Evolutionary conservation across 2,329 filamentous ascomycete genomes (phyloP).

Genomic region (Phaeosphaeriaceae sp.): DNA sequence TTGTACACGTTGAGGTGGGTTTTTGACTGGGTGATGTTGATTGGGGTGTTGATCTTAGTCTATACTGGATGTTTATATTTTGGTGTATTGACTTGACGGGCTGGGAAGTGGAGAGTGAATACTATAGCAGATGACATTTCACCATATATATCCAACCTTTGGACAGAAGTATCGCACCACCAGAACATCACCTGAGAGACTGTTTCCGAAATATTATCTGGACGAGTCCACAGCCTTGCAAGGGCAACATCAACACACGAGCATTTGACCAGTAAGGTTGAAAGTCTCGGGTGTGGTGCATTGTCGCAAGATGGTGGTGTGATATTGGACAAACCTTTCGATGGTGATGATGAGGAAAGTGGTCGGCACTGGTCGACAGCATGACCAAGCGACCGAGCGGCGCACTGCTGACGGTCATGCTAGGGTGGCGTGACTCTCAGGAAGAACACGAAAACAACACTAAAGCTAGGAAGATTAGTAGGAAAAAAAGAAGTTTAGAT

Average conservation of each 20-base stretch:
- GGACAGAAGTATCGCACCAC: conserved; percentile 15
- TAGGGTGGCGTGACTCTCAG: conserved; percentile 9
- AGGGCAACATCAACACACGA: no score
- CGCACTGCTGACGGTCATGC: no score
- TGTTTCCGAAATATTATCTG: conserved; percentile 4
- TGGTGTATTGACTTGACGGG: neutral
- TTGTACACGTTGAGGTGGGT: conserved; percentile 1
- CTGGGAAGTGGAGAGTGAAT: neutral
- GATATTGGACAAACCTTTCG: conserved; percentile 18
- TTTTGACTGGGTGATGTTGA: neutral
- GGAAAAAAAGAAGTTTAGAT: no score
- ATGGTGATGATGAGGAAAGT: no score
- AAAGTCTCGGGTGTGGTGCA: neutral
- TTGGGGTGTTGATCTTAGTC: neutral
- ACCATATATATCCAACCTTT: neutral
- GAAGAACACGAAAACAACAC: neutral
- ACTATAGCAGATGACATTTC: neutral
- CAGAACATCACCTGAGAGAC: conserved; percentile 25
- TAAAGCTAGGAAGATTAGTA: no score
- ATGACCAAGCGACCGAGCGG: conserved; percentile 1
- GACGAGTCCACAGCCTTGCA: conserved; percentile 10
- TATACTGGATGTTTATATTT: no score
- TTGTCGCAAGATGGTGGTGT: conserved; percentile 34
- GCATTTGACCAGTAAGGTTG: neutral
- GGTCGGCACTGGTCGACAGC: conserved; percentile 30